These are phyloP conservation scores for Scedosporium minutisporum DNA, from an alignment of 2,329 filamentous ascomycete genomes.

Conservation along the genomic window DNA sequence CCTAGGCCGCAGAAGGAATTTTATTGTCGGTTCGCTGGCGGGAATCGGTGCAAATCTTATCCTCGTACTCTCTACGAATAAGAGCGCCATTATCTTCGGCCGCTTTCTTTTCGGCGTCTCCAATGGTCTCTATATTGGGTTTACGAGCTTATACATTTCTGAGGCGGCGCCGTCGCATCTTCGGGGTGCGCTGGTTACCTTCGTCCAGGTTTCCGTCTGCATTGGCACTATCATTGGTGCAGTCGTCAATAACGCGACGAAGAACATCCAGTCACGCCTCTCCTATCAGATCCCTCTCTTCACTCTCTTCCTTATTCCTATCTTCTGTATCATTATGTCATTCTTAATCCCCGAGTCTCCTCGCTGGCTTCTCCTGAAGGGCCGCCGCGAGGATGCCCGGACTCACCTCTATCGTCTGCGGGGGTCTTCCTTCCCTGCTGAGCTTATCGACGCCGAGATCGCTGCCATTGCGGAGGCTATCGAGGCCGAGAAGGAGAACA, in stretches of 20 bases:
- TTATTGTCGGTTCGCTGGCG: slow-evolving; percentile 7
- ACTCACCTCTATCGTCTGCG: slow-evolving; percentile 5
- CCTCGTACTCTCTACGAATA: slow-evolving; percentile 9
- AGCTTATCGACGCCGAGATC: slow-evolving; percentile 6
- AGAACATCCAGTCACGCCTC: slow-evolving; percentile 3
- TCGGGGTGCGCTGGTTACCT: slow-evolving; percentile 8
- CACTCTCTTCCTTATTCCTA: slow-evolving; percentile 3
- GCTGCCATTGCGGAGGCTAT: slow-evolving; percentile 7
- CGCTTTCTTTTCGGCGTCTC: slow-evolving; percentile 10
- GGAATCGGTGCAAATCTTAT: slow-evolving; percentile 9
- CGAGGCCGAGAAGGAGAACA: slow-evolving; percentile 8
- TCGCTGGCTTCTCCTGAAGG: slow-evolving; percentile 4
- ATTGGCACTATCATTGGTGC: slow-evolving; percentile 9
- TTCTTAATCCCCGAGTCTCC: slow-evolving; percentile 7
- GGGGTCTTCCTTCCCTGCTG: slow-evolving; percentile 3
- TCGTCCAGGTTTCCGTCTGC: slow-evolving; percentile 9
- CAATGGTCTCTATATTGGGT: slow-evolving; percentile 8
- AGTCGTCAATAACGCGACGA: slow-evolving; percentile 9
- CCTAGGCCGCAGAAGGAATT: slow-evolving; percentile 9
- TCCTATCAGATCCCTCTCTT: slow-evolving; percentile 8
- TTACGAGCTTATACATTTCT: slow-evolving; percentile 10
- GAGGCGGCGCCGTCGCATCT: slow-evolving; percentile 8
- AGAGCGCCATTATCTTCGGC: slow-evolving; percentile 7
- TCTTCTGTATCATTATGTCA: not conserved
- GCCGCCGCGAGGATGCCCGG: slow-evolving; percentile 2